Evolutionary conservation across 345 rosid genomes (phyloP).

Genomic region (Sonneratia alba): DNA sequence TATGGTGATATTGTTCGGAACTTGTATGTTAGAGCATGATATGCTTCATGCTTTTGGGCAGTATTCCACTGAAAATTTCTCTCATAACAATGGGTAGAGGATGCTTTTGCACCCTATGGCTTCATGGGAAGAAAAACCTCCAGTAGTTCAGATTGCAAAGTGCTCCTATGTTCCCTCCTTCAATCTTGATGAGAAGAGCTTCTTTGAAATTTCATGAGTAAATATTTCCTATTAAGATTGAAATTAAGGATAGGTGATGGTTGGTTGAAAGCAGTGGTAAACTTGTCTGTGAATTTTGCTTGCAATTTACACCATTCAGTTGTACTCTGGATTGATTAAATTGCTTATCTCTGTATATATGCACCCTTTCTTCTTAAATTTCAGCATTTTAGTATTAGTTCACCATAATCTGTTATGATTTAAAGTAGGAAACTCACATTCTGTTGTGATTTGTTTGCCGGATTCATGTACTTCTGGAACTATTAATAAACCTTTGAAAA

Average conservation of each 20-base stretch:
- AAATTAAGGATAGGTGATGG: neutral
- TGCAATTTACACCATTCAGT: neutral
- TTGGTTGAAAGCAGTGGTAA: neutral
- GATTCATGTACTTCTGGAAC: neutral
- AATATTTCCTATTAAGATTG: neutral
- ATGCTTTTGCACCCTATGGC: neutral
- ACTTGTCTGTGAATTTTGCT: neutral
- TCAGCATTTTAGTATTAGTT: neutral
- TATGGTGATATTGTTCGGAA: neutral
- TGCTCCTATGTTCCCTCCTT: neutral
- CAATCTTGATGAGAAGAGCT: neutral
- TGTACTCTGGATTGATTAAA: neutral
- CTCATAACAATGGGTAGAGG: neutral
- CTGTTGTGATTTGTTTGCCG: slow-evolving; percentile 1
- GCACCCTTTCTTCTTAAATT: neutral
- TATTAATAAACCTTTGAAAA: neutral
- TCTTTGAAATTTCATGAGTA: too few relatives aligned
- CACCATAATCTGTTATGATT: too few relatives aligned
- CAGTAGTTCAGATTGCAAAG: neutral
- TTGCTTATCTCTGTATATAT: neutral
- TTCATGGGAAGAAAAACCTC: neutral
- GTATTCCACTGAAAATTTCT: neutral
- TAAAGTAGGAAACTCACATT: neutral
- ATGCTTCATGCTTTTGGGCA: neutral
- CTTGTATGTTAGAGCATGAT: neutral